Evolutionary conservation across 345 rosid species (phyloP).

Genomic region (Gossypium rotundifolium): DNA sequence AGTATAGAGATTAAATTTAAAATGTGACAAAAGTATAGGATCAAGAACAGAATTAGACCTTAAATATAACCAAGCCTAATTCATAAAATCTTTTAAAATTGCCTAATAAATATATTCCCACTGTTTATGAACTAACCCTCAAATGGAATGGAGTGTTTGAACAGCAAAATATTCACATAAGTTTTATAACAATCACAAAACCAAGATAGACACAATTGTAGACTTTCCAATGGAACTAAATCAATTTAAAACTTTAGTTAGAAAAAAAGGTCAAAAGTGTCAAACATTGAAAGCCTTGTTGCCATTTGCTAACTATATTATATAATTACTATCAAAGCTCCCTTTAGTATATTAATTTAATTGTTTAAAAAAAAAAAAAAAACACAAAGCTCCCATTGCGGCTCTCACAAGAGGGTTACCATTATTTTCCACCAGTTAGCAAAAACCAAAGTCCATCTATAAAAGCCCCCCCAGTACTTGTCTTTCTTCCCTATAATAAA

Average conservation of each 20-base stretch:
- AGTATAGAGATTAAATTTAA: no score
- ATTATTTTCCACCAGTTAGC: slow-evolving; percentile 7
- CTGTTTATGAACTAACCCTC: not conserved
- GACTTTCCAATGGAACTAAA: slow-evolving; percentile 16
- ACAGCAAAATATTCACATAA: not conserved
- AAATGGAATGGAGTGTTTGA: not conserved
- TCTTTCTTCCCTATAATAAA: slow-evolving; percentile 38
- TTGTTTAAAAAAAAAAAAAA: no score
- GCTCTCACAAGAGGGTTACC: slow-evolving; percentile 16
- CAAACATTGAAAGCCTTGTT: slow-evolving; percentile 29
- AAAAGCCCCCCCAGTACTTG: slow-evolving; percentile 27
- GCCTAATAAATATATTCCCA: not conserved
- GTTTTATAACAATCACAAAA: not conserved
- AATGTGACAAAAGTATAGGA: no score
- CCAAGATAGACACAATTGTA: not conserved
- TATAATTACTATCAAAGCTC: slow-evolving; percentile 7
- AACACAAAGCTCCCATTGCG: slow-evolving; percentile 16
- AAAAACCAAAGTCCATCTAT: slow-evolving; percentile 28
- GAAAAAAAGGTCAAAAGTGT: slow-evolving; percentile 33
- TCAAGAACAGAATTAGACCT: no score
- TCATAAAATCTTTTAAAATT: not conserved
- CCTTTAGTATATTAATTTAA: not conserved
- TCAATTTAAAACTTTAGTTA: not conserved
- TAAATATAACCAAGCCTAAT: not conserved
- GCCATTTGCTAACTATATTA: slow-evolving; percentile 18